phyloP scores from a whole-genome alignment of 2,329 filamentous ascomycete genomes.

The Chaetomium olivaceum region DNA sequence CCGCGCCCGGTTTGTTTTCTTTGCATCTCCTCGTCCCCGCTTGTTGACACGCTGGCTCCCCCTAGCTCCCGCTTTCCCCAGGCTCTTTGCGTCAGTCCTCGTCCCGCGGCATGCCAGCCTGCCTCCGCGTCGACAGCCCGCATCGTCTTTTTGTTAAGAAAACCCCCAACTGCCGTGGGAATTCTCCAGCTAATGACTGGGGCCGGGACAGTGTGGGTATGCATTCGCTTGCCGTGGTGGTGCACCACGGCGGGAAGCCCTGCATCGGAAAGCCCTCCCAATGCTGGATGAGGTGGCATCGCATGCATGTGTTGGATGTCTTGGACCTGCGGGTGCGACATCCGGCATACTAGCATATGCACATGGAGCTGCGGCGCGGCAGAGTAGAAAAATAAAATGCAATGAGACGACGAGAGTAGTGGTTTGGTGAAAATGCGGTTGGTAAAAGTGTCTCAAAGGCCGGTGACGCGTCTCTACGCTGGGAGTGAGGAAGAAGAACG shows the following conservation, averaged over 20 bases:
- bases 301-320: conserved; percentile 20
- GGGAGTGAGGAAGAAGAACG: not conserved
- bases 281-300: conserved; percentile 23
- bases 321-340: conserved; percentile 30
- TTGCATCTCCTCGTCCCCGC: conserved; percentile 7
- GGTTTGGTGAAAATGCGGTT: not conserved
- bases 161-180: conserved; percentile 15
- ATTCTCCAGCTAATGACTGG: not conserved
- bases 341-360: conserved; percentile 28
- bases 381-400: conserved; percentile 14
- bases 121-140: conserved; percentile 15
- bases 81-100: conserved; percentile 14
- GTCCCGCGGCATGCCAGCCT: conserved; percentile 13
- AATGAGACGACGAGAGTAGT: not conserved
- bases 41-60: conserved; percentile 3
- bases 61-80: not conserved
- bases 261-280: conserved; percentile 21
- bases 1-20: conserved; percentile 26
- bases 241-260: conserved; percentile 23
- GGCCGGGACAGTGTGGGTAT: conserved; percentile 25
- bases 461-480: not conserved
- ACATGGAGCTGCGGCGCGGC: conserved; percentile 23
- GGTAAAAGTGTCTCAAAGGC: not conserved
- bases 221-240: conserved; percentile 28
- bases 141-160: conserved; percentile 27